Conservation (phyloP, 305 asterid genomes). For the Lippia alba region DNA sequence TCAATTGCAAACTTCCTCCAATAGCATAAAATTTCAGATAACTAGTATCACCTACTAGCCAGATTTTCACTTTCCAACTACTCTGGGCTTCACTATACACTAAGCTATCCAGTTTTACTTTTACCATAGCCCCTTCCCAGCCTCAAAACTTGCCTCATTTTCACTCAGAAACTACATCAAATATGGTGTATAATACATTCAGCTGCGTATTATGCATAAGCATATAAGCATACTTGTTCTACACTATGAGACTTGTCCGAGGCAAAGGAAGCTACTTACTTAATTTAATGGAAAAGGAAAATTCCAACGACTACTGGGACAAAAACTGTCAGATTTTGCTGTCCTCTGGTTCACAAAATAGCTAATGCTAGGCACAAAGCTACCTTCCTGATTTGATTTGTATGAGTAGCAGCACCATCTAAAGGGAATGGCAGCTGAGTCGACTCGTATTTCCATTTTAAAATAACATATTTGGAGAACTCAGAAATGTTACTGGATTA, state of each 20-base stretch:
- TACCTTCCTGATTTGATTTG: background rate
- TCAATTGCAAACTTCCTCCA: background rate
- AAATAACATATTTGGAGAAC: conserved; percentile 6
- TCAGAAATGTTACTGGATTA: background rate
- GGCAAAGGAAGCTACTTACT: background rate
- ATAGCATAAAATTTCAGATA: background rate
- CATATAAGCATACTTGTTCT: background rate
- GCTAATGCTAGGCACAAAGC: background rate
- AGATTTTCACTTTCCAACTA: background rate
- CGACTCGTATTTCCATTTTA: conserved; percentile 12
- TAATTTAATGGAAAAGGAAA: background rate
- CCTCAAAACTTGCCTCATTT: background rate
- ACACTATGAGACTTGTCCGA: background rate
- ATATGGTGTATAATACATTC: background rate
- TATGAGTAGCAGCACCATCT: conserved; percentile 1
- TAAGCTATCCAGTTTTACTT: too few species aligned
- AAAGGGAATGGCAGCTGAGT: background rate
- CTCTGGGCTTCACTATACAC: background rate
- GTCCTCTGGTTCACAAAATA: background rate
- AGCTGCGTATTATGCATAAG: background rate
- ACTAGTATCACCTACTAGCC: background rate
- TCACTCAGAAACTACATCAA: background rate
- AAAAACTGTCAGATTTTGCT: background rate
- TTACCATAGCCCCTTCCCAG: background rate
- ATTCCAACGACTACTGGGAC: background rate